These are phyloP conservation scores for Capsicum pubescens DNA, from an alignment of 257 asterid genomes.

Conservation along the genomic window DNA sequence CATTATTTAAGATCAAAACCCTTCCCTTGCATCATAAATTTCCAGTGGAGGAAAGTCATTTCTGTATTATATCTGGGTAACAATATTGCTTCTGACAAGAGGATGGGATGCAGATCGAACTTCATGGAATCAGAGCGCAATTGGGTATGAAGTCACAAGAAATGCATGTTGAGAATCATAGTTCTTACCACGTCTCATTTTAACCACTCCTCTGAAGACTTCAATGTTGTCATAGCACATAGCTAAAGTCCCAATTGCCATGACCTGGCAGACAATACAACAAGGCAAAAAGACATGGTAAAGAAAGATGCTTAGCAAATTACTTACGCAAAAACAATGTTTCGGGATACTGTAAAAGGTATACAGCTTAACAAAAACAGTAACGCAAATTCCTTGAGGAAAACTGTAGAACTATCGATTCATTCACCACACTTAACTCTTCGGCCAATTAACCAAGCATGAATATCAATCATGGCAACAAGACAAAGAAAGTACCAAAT, in stretches of 20 bases:
- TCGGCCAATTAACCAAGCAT: slow-evolving; percentile 8
- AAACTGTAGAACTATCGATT: neutral
- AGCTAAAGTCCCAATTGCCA: slow-evolving; percentile 97
- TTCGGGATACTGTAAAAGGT: neutral
- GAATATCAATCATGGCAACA: slow-evolving; percentile 10
- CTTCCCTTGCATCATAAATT: neutral
- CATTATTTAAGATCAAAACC: neutral
- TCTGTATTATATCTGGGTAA: too few species aligned
- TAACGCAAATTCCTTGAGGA: neutral
- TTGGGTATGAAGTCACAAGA: slow-evolving; percentile 1
- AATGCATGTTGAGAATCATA: slow-evolving; percentile 26
- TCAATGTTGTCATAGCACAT: slow-evolving; percentile 90
- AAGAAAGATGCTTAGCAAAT: slow-evolving; percentile 13
- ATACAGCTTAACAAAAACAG: neutral
- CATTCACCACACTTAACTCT: slow-evolving; percentile 5
- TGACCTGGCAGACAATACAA: slow-evolving; percentile 56
- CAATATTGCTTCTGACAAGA: neutral
- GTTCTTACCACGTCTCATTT: slow-evolving; percentile 95
- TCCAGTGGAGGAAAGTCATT: neutral
- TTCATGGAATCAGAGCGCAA: neutral
- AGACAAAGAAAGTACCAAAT: neutral
- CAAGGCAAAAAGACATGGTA: neutral
- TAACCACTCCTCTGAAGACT: slow-evolving; percentile 93
- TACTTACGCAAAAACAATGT: neutral
- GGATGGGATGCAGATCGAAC: neutral